Evolutionary conservation across 2,329 filamentous ascomycete genomes (phyloP).

Genomic region (Apiospora pterosperma): DNA sequence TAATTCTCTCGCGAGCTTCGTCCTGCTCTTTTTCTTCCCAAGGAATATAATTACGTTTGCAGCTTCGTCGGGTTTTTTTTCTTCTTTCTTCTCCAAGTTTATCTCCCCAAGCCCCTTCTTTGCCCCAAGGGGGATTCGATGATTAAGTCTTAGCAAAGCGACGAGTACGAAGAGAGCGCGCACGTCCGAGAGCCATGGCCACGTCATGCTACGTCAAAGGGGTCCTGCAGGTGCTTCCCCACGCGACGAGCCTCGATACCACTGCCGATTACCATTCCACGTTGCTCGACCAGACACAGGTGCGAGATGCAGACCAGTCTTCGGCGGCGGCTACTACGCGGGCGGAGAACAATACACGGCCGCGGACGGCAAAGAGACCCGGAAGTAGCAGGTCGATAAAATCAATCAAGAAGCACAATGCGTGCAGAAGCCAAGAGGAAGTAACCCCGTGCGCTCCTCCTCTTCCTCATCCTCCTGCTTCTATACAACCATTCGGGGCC

Average conservation of each 20-base stretch:
- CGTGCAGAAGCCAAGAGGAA: not conserved
- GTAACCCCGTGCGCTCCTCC: not conserved
- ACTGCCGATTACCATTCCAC: constrained; percentile 4
- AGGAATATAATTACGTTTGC: no score
- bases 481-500: constrained; percentile 1
- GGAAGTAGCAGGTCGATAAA: constrained; percentile 7
- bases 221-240: not conserved
- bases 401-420: constrained; percentile 7
- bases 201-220: not conserved
- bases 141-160: not conserved
- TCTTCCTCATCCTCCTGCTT: not conserved
- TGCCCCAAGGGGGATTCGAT: not conserved
- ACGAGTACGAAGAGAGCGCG: not conserved
- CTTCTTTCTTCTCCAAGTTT: not conserved
- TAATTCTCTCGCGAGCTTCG: not conserved
- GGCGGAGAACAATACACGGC: not conserved
- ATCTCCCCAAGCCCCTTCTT: not conserved
- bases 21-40: not conserved
- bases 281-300: not conserved
- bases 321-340: not conserved
- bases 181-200: not conserved
- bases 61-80: no score
- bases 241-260: not conserved
- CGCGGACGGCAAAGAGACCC: constrained; percentile 2
- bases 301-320: not conserved